Evolutionary conservation across 2,329 filamentous ascomycete genomes (phyloP).

Genomic region (Scytalidium lignicola): DNA sequence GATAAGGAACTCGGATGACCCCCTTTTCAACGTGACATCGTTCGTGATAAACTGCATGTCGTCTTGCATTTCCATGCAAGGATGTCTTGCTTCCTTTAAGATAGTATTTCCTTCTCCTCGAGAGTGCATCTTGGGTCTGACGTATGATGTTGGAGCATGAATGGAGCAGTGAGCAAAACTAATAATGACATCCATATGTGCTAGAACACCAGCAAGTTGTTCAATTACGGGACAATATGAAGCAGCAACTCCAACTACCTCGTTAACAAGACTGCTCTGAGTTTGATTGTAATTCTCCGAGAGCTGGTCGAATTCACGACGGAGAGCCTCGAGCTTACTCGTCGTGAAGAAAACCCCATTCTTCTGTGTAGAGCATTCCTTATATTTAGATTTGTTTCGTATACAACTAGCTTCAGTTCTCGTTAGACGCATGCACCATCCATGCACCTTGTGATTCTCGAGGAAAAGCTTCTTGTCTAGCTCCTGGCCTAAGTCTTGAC

Average conservation of each 20-base stretch:
- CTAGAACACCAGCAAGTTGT: constrained; percentile 78
- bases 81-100: constrained; percentile 89
- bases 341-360: constrained; percentile 99
- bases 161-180: constrained; percentile 90
- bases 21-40: constrained; percentile 76
- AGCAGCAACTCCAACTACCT: constrained; percentile 88
- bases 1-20: constrained; percentile 82
- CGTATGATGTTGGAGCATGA: constrained; percentile 87
- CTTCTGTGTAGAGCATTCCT: constrained; percentile 97
- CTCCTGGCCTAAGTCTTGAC: constrained; percentile 80
- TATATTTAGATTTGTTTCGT: constrained; percentile 82
- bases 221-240: constrained; percentile 94
- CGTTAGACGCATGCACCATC: constrained; percentile 93
- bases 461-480: constrained; percentile 98
- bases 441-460: constrained; percentile 92
- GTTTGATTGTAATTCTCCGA: constrained; percentile 94
- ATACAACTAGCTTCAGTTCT: constrained; percentile 89
- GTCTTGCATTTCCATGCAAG: constrained; percentile 98
- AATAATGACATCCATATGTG: constrained; percentile 92
- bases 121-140: constrained; percentile 82
- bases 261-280: constrained; percentile 82
- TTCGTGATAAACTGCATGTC: constrained; percentile 99
- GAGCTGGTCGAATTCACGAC: constrained; percentile 89
- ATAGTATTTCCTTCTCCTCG: constrained; percentile 84
- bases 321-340: constrained; percentile 68